phyloP scores from a whole-genome alignment of 2,329 filamentous ascomycete genomes.

The Monilinia vaccinii-corymbosi region DNA sequence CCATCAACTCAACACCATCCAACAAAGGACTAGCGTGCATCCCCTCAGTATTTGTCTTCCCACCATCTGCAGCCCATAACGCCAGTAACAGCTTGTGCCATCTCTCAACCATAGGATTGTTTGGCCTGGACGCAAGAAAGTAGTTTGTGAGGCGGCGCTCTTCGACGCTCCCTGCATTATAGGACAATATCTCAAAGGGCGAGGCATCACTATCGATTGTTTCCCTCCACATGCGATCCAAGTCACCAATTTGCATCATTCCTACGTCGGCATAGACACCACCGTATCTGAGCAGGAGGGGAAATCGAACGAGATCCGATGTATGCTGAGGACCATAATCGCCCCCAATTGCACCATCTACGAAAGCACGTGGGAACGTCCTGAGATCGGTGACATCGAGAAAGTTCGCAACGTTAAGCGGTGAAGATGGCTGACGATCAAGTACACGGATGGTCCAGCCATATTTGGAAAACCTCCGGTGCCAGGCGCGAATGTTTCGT shows the following conservation, averaged over 20 bases:
- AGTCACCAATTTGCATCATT: constrained; percentile 46
- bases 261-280: constrained; percentile 51
- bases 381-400: constrained; percentile 36
- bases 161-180: constrained; percentile 32
- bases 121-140: constrained; percentile 33
- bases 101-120: constrained; percentile 41
- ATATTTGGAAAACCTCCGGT: constrained; percentile 40
- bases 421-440: constrained; percentile 36
- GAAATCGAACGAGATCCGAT: constrained; percentile 49
- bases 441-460: constrained; percentile 47
- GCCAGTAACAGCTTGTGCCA: constrained; percentile 41
- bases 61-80: constrained; percentile 40
- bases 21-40: constrained; percentile 41
- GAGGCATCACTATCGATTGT: constrained; percentile 39
- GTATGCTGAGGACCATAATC: constrained; percentile 44
- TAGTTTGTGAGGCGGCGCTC: constrained; percentile 39
- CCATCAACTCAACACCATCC: constrained; percentile 35
- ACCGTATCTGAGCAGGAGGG: constrained; percentile 46
- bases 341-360: constrained; percentile 40
- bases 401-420: constrained; percentile 40
- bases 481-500: constrained; percentile 45
- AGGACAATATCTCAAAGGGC: constrained; percentile 40
- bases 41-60: constrained; percentile 40
- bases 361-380: constrained; percentile 42
- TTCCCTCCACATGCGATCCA: constrained; percentile 43